phyloP scores from a whole-genome alignment of 805 yeast species.

The Sungouiella blattae region DNA sequence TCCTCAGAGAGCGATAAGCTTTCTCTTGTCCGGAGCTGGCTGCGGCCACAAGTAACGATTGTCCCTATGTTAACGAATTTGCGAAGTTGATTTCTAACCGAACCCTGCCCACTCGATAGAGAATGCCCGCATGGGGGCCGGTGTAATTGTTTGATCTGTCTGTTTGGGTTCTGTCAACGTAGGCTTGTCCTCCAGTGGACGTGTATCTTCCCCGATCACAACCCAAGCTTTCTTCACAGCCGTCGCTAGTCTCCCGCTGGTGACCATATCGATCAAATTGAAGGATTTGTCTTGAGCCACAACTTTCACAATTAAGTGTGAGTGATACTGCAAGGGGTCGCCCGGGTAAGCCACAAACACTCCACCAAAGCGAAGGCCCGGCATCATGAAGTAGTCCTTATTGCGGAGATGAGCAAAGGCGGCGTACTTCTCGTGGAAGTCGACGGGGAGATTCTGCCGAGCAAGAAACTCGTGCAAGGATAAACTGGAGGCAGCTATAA shows the following conservation, averaged over 20 bases:
- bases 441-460: conserved; percentile 1
- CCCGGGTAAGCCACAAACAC: conserved; percentile 90
- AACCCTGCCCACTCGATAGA: conserved; percentile 97
- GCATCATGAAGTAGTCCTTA: conserved; percentile 56
- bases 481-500: neutral
- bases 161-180: conserved; percentile 11
- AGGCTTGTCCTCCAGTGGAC: too few relatives aligned
- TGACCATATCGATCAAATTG: conserved; percentile 56
- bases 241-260: conserved; percentile 90
- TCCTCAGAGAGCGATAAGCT: too few relatives aligned
- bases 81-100: too few relatives aligned
- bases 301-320: conserved; percentile 67
- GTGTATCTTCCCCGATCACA: conserved; percentile 43
- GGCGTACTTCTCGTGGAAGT: conserved; percentile 9
- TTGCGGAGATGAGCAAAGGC: conserved; percentile 39
- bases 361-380: conserved; percentile 92
- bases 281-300: conserved; percentile 38
- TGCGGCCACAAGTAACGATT: too few relatives aligned
- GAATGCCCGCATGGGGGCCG: conserved; percentile 40
- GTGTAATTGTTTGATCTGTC: neutral
- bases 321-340: conserved; percentile 86
- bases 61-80: too few relatives aligned
- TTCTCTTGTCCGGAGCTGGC: too few relatives aligned
- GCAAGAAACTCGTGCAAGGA: conserved; percentile 1
- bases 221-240: conserved; percentile 87